phyloP scores from a whole-genome alignment of 129 eudicot species.

The Cynara cardunculus region DNA sequence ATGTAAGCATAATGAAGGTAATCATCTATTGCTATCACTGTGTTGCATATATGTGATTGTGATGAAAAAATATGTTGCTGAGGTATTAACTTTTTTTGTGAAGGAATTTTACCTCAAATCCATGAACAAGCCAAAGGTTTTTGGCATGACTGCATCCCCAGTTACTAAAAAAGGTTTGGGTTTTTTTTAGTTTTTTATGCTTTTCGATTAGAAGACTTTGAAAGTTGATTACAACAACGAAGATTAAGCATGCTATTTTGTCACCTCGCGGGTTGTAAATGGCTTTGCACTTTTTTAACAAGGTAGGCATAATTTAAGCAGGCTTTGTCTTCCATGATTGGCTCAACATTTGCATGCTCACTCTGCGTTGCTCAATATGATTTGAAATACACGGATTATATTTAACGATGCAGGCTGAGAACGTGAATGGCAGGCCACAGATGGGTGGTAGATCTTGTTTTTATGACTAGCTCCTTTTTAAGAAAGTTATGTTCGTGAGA shows the following conservation, averaged over 20 bases:
- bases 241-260: not conserved
- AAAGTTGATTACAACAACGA: conserved; percentile 6
- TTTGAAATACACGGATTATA: conserved; percentile 27
- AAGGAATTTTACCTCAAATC: conserved; percentile 74
- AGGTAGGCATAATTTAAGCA: not conserved
- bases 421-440: conserved; percentile 5
- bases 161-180: conserved; percentile 58
- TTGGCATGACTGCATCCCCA: conserved; percentile 83
- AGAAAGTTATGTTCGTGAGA: not conserved
- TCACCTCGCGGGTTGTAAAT: not conserved
- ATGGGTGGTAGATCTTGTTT: conserved; percentile 24
- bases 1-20: conserved; percentile 76
- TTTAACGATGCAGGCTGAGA: conserved; percentile 29
- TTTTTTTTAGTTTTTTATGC: not conserved
- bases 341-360: conserved; percentile 17
- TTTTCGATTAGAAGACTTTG: not conserved
- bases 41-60: not conserved
- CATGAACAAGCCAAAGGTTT: conserved; percentile 57
- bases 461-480: not conserved
- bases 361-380: conserved; percentile 19
- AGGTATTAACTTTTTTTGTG: conserved; percentile 1
- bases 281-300: not conserved
- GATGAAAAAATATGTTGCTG: conserved; percentile 6
- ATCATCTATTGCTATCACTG: conserved; percentile 5
- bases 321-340: conserved; percentile 17